These are phyloP conservation scores for Beauveria pseudobassiana DNA, from an alignment of 2,329 filamentous ascomycete genomes.

Conservation along the genomic window DNA sequence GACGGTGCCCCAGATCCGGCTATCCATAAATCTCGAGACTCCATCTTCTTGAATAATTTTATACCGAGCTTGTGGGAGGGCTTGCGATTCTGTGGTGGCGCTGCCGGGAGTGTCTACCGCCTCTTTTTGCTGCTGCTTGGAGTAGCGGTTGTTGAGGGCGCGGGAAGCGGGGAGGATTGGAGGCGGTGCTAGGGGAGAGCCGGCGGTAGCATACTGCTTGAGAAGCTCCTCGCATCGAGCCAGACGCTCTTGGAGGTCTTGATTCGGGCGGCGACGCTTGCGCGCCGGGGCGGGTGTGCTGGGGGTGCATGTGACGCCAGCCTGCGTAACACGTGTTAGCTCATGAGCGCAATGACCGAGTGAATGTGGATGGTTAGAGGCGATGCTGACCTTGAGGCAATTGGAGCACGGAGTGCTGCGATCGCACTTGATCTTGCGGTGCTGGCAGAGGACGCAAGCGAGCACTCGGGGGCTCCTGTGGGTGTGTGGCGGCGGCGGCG, in stretches of 20 bases:
- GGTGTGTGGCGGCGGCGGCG: constrained; percentile 8
- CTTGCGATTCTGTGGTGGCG: constrained; percentile 20
- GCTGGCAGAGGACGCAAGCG: constrained; percentile 51
- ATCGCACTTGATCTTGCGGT: constrained; percentile 57
- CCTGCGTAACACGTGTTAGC: constrained; percentile 29
- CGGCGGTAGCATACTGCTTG: constrained; percentile 45
- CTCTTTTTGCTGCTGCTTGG: background rate
- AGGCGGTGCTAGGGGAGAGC: constrained; percentile 21
- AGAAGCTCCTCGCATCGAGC: constrained; percentile 51
- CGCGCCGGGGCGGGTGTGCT: constrained; percentile 53
- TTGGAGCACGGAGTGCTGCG: constrained; percentile 52
- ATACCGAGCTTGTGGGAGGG: constrained; percentile 37
- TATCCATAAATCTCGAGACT: constrained; percentile 50
- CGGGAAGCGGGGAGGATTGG: constrained; percentile 16
- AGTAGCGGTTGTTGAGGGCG: background rate
- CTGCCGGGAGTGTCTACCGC: constrained; percentile 12
- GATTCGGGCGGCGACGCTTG: constrained; percentile 52
- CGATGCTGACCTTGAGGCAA: constrained; percentile 44
- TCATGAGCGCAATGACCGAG: background rate
- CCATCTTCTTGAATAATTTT: constrained; percentile 50
- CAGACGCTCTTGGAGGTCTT: constrained; percentile 53
- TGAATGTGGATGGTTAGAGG: background rate
- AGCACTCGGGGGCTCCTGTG: constrained; percentile 39
- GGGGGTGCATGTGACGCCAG: constrained; percentile 51
- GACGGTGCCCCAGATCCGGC: constrained; percentile 44